phyloP scores from a whole-genome alignment of 2,329 filamentous ascomycete genomes.

The Penicillium vulpinum region DNA sequence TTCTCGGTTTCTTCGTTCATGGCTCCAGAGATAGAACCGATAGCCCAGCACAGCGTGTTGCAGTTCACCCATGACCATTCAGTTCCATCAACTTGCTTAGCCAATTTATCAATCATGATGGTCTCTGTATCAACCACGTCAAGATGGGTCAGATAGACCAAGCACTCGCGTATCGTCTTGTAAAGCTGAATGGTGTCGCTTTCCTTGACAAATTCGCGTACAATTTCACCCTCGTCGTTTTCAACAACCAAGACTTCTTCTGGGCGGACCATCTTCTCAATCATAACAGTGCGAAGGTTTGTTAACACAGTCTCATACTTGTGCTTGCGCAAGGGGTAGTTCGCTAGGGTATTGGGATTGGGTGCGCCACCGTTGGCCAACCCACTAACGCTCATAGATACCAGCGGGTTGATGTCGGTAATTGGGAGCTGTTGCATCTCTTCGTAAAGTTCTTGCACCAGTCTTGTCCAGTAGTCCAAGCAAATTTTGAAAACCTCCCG shows the following conservation, averaged over 20 bases:
- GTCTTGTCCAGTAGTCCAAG: conserved; percentile 97
- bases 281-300: conserved; percentile 95
- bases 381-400: conserved; percentile 71
- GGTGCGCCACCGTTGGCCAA: conserved; percentile 78
- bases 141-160: conserved; percentile 95
- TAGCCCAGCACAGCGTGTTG: conserved; percentile 99
- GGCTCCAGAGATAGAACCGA: conserved; percentile 94
- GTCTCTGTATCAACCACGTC: conserved; percentile 96
- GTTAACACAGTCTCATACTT: conserved; percentile 94
- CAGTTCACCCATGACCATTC: conserved; percentile 99
- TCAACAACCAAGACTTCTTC: conserved; percentile 99
- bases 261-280: conserved; percentile 98
- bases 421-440: conserved; percentile 97
- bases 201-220: conserved; percentile 98
- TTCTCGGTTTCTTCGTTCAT: conserved; percentile 99
- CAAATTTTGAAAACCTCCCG: conserved; percentile 99
- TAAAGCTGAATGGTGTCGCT: conserved; percentile 98
- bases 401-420: conserved; percentile 85
- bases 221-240: conserved; percentile 98
- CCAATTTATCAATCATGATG: conserved; percentile 98
- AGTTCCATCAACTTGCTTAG: conserved; percentile 87
- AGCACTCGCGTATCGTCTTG: conserved; percentile 95
- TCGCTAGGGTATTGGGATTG: conserved; percentile 79
- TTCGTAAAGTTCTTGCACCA: conserved; percentile 96
- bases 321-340: conserved; percentile 93